A percentile compares a stretch with the other conserved stretches of the same genome.
Conservation (phyloP, 192 early-diverging fungal species). For the Coemansia sp. region DNA sequence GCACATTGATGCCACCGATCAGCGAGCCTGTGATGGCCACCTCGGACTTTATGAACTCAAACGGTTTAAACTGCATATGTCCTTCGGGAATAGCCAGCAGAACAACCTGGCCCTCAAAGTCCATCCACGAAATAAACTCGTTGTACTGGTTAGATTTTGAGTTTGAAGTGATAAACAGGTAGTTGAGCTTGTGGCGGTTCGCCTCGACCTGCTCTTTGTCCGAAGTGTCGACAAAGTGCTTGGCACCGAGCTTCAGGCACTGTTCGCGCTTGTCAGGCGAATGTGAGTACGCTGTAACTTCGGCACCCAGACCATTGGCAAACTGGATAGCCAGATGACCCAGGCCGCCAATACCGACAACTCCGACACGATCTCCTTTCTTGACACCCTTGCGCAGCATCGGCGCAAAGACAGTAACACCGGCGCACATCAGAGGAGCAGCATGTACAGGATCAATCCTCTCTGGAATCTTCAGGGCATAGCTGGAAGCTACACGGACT, state of each 20-base stretch:
- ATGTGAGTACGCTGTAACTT: slow-evolving; percentile 60
- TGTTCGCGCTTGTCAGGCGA: slow-evolving; percentile 60
- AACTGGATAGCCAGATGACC: slow-evolving; percentile 72
- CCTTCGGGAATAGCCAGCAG: slow-evolving; percentile 57
- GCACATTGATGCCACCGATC: slow-evolving; percentile 61
- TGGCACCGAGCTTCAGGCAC: slow-evolving; percentile 59
- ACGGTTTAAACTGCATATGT: slow-evolving; percentile 36
- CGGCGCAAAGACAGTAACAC: slow-evolving; percentile 73
- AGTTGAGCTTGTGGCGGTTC: slow-evolving; percentile 33
- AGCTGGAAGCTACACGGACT: slow-evolving; percentile 59
- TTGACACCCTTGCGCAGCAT: slow-evolving; percentile 61
- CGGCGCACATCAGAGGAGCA: slow-evolving; percentile 79
- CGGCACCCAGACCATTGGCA: slow-evolving; percentile 52
- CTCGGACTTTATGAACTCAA: slow-evolving; percentile 42
- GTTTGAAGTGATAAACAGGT: slow-evolving; percentile 41
- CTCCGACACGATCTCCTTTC: slow-evolving; percentile 63
- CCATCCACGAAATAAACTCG: slow-evolving; percentile 44
- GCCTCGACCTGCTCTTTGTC: slow-evolving; percentile 25
- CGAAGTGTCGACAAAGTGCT: slow-evolving; percentile 52
- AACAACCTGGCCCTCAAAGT: slow-evolving; percentile 53
- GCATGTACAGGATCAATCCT: slow-evolving; percentile 59
- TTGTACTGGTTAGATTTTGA: slow-evolving; percentile 34
- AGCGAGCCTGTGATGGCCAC: slow-evolving; percentile 63
- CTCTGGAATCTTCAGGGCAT: slow-evolving; percentile 63
- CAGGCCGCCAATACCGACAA: slow-evolving; percentile 79